A percentile compares a stretch with the other conserved stretches of the same genome.
These are phyloP conservation scores for Irpex sp. DNA, from an alignment of 1,284 basidiomycete species.

Conservation along the genomic window DNA sequence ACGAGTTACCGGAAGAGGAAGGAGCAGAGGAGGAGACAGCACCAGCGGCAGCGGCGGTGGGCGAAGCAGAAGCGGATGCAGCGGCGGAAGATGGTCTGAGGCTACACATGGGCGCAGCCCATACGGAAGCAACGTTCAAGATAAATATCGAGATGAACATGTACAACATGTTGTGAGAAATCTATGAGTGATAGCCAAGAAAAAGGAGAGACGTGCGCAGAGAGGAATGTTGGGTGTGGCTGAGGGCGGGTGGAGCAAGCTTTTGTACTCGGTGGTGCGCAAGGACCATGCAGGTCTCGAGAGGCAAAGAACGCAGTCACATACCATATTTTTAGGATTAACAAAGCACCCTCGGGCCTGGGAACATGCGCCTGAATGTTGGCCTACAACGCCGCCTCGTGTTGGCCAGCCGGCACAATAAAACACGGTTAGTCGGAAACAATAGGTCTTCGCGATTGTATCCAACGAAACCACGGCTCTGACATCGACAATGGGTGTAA, in stretches of 20 bases:
- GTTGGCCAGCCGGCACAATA: slow-evolving; percentile 5
- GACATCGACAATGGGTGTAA: background rate
- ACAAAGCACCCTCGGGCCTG: background rate
- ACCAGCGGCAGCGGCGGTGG: slow-evolving; percentile 10
- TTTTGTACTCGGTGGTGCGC: slow-evolving; percentile 4
- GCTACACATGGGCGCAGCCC: slow-evolving; percentile 30
- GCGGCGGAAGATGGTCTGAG: slow-evolving; percentile 16
- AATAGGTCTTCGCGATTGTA: background rate
- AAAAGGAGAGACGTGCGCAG: background rate
- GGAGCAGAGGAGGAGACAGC: slow-evolving; percentile 6
- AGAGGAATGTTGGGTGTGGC: background rate
- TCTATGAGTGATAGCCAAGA: slow-evolving; percentile 1
- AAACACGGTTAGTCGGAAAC: background rate
- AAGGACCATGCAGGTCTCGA: background rate
- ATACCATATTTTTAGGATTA: background rate
- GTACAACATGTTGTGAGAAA: slow-evolving; percentile 21
- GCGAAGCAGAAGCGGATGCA: slow-evolving; percentile 6
- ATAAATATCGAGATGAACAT: slow-evolving; percentile 21
- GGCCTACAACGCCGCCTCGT: slow-evolving; percentile 1
- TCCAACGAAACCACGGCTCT: background rate
- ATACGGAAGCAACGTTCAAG: slow-evolving; percentile 20
- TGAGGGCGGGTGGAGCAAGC: background rate
- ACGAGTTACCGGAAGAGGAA: slow-evolving; percentile 6
- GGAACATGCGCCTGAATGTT: background rate
- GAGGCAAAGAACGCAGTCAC: too few species aligned